Percentiles rank a stretch among this genome's conserved stretches.
These are phyloP conservation scores for Aureobasidium melanogenum DNA, from an alignment of 2,329 filamentous ascomycete genomes.

Conservation along the genomic window DNA sequence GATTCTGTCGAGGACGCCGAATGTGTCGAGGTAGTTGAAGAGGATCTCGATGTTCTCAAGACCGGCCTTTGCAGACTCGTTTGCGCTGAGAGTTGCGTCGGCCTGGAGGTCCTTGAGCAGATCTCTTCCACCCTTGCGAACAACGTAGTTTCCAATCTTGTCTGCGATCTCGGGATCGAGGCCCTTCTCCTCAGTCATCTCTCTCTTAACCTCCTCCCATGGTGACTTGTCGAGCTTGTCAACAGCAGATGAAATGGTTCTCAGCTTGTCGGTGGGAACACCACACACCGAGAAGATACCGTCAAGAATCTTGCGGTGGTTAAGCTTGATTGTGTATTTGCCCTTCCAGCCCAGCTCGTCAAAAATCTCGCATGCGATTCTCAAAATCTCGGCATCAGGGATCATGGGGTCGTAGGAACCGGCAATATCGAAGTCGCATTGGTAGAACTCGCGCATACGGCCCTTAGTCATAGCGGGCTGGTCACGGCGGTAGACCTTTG, in stretches of 20 bases:
- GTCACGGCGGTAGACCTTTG: constrained; percentile 79
- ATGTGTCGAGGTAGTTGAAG: constrained; percentile 73
- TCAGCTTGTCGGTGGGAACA: constrained; percentile 77
- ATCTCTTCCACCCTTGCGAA: constrained; percentile 64
- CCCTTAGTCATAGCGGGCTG: constrained; percentile 84
- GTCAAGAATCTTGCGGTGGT: constrained; percentile 89
- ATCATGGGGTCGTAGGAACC: constrained; percentile 84
- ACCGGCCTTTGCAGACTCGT: constrained; percentile 68
- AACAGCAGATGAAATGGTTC: constrained; percentile 83
- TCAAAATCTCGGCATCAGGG: constrained; percentile 80
- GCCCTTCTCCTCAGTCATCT: constrained; percentile 91
- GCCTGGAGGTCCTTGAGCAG: constrained; percentile 61
- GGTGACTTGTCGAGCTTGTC: constrained; percentile 89
- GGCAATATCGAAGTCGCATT: constrained; percentile 95
- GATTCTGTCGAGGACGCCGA: constrained; percentile 61
- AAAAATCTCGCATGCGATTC: constrained; percentile 79
- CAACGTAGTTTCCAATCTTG: constrained; percentile 78
- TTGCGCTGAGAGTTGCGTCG: constrained; percentile 60
- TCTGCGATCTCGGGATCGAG: constrained; percentile 69
- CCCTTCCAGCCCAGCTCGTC: constrained; percentile 66
- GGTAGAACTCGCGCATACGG: constrained; percentile 91
- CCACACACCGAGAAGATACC: constrained; percentile 87
- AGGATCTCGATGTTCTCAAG: constrained; percentile 73
- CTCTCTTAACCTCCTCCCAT: constrained; percentile 81
- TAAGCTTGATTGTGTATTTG: constrained; percentile 81